These are phyloP conservation scores for Citrus australasica DNA, from an alignment of 345 rosid genomes.

Conservation along the genomic window DNA sequence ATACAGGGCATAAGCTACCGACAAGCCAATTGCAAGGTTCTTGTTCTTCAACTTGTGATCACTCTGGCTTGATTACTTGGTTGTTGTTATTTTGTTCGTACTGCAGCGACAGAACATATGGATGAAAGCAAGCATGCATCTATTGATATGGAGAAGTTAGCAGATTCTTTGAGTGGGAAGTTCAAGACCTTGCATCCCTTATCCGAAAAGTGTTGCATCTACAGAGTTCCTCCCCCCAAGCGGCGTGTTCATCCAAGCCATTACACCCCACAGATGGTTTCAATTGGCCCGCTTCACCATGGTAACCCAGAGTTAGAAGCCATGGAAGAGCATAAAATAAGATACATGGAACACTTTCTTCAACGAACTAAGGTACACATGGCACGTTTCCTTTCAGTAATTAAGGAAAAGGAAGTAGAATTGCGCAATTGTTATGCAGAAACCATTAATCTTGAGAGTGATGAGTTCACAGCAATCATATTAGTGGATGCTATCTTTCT, in stretches of 20 bases:
- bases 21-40: too few species aligned
- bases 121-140: not conserved
- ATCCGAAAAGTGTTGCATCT: constrained; percentile 1
- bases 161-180: not conserved
- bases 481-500: constrained; percentile 18
- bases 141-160: not conserved
- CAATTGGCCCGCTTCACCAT: too few species aligned
- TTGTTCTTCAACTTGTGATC: too few species aligned
- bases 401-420: not conserved
- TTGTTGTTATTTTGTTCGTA: too few species aligned
- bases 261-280: too few species aligned
- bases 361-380: not conserved
- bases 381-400: not conserved
- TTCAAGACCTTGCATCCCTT: not conserved
- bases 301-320: too few species aligned
- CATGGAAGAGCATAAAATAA: constrained; percentile 4
- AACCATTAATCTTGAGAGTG: not conserved
- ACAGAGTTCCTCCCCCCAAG: not conserved
- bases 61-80: too few species aligned
- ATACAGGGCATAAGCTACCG: too few species aligned
- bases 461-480: constrained; percentile 17
- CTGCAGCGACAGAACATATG: too few species aligned
- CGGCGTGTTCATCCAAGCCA: too few species aligned
- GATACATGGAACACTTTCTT: constrained; percentile 16
- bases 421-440: constrained; percentile 10